Base-by-base conservation (phyloP, 495 filamentous ascomycete species). In the Coniosporium apollinis region DNA sequence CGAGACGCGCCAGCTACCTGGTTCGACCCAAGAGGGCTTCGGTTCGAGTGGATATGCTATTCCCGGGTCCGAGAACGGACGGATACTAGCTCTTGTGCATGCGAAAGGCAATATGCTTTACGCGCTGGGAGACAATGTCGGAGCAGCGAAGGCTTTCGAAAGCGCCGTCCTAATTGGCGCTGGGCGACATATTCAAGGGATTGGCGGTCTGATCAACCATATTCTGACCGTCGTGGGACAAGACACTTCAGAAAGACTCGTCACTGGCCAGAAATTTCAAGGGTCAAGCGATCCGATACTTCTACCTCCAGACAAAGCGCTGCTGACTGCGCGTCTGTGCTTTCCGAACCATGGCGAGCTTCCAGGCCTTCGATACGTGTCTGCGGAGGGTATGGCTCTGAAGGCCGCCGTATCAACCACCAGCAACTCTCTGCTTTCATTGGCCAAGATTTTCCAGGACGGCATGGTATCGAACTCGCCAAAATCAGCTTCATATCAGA, bases 21-120 rank as follows among this genome's bases (percentile, higher is more conserved):
- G 44, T 10, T 44, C 54, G 13, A 45, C 46, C 20, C 50, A 67
- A 41, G 56, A 65, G 34, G 81, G 79, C 0, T 86, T 78, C 52
- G 80, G 74, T 1, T 78, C 76, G 14, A 91, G 86, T 51, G 83
- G 82, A 28, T 94, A 89, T 56, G 72, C 74, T 22, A 80, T 96
- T 15, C 68, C 85, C 5, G 80, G 81, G 5, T 77, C 70, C 16
- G 89, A 97, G 43, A 97, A 96, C 55, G 89, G 89, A 15, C 71
- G 91, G 43, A 83, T 99, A 59, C 67, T 96, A 9, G 79, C 84
- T 21, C 63, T 99, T 16, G 70, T 94, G 17, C 91, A 99, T 57
- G 86, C 85, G 2, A 99, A 96, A 56, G 89, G 91, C 19, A 99
- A 96, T 45, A 93, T 96, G 82, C 66, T 96, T 1, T 99, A 99